Evolutionary conservation across 2,329 filamentous ascomycete species (phyloP).

Genomic region (Dactylellina haptotyla): DNA sequence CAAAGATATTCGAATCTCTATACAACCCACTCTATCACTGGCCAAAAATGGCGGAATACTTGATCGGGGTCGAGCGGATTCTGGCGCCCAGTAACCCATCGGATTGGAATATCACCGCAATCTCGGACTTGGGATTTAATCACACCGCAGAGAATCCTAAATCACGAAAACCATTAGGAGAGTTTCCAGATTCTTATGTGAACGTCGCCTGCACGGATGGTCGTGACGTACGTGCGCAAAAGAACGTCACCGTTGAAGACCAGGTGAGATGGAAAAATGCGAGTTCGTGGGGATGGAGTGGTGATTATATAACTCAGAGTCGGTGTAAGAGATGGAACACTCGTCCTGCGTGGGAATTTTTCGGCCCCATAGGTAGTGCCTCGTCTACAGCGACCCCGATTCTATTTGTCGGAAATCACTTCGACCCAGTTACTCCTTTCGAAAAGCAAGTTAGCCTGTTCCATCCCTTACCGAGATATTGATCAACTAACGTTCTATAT

Average conservation of each 20-base stretch:
- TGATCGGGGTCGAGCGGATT: slow-evolving; percentile 1
- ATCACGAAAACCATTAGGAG: neutral
- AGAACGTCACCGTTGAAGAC: slow-evolving; percentile 5
- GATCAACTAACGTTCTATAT: neutral
- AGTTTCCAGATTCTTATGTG: neutral
- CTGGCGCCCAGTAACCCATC: slow-evolving; percentile 1
- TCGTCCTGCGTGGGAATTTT: slow-evolving; percentile 45
- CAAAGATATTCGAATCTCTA: neutral
- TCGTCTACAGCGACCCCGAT: slow-evolving; percentile 33
- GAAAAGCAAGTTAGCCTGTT: slow-evolving; percentile 24
- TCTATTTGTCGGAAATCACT: slow-evolving; percentile 22
- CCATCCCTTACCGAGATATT: neutral
- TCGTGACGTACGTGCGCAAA: slow-evolving; percentile 16
- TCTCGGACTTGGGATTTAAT: neutral
- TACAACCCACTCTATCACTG: slow-evolving; percentile 8
- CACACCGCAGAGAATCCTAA: neutral
- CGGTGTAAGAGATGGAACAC: slow-evolving; percentile 26
- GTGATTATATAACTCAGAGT: neutral
- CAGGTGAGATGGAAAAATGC: slow-evolving; percentile 8
- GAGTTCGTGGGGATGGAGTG: slow-evolving; percentile 4
- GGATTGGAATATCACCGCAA: slow-evolving; percentile 8
- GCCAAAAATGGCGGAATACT: slow-evolving; percentile 20
- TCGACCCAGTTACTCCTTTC: slow-evolving; percentile 46
- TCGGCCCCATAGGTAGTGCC: slow-evolving; percentile 35
- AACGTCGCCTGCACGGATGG: slow-evolving; percentile 27